Base-by-base conservation (phyloP, 1,139 yeast genomes). In the Yamadazyma epiphylla region DNA sequence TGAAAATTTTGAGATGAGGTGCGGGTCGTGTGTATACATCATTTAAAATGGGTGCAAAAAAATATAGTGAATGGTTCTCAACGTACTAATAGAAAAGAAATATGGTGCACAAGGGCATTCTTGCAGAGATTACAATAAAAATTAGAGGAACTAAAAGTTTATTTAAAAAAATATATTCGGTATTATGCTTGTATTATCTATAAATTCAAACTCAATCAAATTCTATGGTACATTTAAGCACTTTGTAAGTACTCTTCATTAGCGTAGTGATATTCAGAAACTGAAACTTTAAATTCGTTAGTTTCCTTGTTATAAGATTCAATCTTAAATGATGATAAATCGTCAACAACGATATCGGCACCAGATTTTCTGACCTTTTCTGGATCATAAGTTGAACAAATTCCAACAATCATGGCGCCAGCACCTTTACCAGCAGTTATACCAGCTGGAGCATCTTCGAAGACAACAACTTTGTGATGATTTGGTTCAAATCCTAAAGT, bases 361-460 rank as follows among this genome's bases (percentile, higher is more conserved):
- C 94, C 94, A 28, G 85, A 74, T 32, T 66, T 74, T 59, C 79
- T 74, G 37, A 85, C 79, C 57, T 71, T 68, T 45, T 78, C 80
- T 22, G 85, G 74, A 42, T 71, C 77, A 55, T 82, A 84, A 31
- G 94, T 80, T 37, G 91, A 80, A 44, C 91, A 85, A 58, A 85
- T 78, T 51, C 94, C 95, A 46, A 85, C 75, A 40, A 84, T 80
- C 55, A 74, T 70, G 51, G 94, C 89, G 45, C 94, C 94, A 19
- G 94, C 86, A 43, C 75, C 85, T 53, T 80, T 77, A 59, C 94
- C 95, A 28, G 95, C 91, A 40, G 74, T 65, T 44, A 85, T 80
- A 55, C 95, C 95, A 29, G 89, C 91, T 30, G 91, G 91, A 29
- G 94, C 94, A 53, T 84, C 94, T 62, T 84, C 94, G 51, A 83